Evolutionary conservation across 2,329 filamentous ascomycete genomes (phyloP), one percentile per base, ranked within the genome.

Genomic region (Pyrenophora graminea): DNA sequence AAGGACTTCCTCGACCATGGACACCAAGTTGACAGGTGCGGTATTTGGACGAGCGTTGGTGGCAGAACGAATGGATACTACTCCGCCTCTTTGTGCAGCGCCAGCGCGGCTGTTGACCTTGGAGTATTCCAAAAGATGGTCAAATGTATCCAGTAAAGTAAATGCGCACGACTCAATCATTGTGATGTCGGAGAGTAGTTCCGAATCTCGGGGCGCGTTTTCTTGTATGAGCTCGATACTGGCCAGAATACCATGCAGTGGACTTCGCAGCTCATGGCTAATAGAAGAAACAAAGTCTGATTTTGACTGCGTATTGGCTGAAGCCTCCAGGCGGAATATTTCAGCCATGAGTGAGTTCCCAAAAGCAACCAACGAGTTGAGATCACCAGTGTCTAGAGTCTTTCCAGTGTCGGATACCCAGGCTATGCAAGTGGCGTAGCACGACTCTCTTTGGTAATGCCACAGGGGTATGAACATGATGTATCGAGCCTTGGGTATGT

Each of bases 271-370:
- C 53, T 82, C 80, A 55, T 82, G 80, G 23, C 74, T 77, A 31
- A 82, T 77, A 1, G 74, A 76, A 0, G 76, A 76, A 23, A 82
- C 74, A 43, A 82, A 79, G 39, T 81, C 78, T 0, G 74, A 75
- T 55, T 82, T 82, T 3, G 77, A 76, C 41, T 74, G 51, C 4
- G 43, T 51, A 6, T 43, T 48, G n/a, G 44, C 33, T n/a, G 72
- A 61, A 2, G 72, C 74, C 27, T 76, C 72, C 9, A 77, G 52
- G 13, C 75, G 64, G 27, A 72, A 69, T 1, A 78, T 59, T 46
- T 79, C 75, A 2, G 73, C 73, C 66, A 77, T 73, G n/a, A 79
- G 66, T 3, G 49, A 49, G 17, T 55, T 57, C 18, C 51, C 51
- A 31, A 57, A 51, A 21, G 51, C 54, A 10, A 44, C 46, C 12